These are phyloP conservation scores for Penicillium diatomitis DNA, from an alignment of 495 filamentous ascomycete species.

Conservation along the genomic window DNA sequence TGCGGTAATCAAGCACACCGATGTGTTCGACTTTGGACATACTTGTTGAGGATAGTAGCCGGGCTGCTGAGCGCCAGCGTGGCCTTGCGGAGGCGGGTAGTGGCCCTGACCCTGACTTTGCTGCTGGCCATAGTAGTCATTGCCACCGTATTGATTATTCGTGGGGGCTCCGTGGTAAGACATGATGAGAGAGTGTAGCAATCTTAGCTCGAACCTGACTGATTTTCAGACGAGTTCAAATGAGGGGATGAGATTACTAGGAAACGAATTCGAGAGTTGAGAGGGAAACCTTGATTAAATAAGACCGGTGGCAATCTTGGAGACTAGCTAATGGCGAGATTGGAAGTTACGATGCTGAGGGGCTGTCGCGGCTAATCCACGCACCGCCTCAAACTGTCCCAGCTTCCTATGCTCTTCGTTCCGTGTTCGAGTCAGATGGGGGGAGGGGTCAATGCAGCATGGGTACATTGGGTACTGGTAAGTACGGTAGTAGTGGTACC, in stretches of 20 bases:
- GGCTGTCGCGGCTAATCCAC: not conserved
- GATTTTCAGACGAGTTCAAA: not conserved
- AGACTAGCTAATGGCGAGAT: not conserved
- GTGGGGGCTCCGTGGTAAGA: constrained; percentile 14
- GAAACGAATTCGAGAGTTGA: too few species aligned
- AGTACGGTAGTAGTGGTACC: too few species aligned
- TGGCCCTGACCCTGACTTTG: constrained; percentile 13
- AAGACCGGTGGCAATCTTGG: too few species aligned
- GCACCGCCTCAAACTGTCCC: constrained; percentile 10
- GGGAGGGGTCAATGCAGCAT: too few species aligned
- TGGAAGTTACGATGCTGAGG: constrained; percentile 2
- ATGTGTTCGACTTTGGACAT: not conserved
- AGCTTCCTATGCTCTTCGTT: not conserved
- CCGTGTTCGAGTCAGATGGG: too few species aligned
- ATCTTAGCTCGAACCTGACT: not conserved
- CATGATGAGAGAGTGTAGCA: constrained; percentile 5
- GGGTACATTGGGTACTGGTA: too few species aligned
- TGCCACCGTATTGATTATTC: constrained; percentile 11
- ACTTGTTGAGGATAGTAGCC: constrained; percentile 22
- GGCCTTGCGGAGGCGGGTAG: constrained; percentile 15
- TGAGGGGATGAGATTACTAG: not conserved
- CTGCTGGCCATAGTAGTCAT: constrained; percentile 14
- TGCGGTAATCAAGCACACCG: too few species aligned
- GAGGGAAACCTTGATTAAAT: too few species aligned
- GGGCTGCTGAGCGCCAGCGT: constrained; percentile 17